Conservation (phyloP, 2,329 filamentous ascomycete genomes). For the Emergomyces africanus region DNA sequence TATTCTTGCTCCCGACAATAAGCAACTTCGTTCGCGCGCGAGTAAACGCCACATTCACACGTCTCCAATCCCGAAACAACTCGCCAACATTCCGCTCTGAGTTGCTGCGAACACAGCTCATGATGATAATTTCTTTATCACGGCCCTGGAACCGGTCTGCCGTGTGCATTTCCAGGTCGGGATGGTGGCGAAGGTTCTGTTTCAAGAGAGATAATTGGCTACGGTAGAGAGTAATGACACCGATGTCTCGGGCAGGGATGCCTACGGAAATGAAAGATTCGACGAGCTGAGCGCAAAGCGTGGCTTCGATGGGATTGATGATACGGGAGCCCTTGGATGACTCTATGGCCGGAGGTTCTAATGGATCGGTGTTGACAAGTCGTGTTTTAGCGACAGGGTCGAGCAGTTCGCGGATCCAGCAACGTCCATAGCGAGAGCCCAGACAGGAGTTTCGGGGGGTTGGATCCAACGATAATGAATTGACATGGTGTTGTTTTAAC, state of each 20-base stretch:
- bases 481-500: constrained; percentile 44
- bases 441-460: constrained; percentile 39
- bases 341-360: constrained; percentile 54
- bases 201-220: constrained; percentile 78
- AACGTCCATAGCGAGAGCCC: constrained; percentile 37
- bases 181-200: constrained; percentile 49
- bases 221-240: constrained; percentile 94
- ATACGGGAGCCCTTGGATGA: constrained; percentile 62
- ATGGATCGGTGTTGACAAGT: constrained; percentile 77
- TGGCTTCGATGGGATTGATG: constrained; percentile 74
- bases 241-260: constrained; percentile 62
- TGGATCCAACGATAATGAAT: constrained; percentile 6
- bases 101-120: constrained; percentile 81
- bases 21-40: constrained; percentile 84
- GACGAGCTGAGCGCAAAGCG: constrained; percentile 66
- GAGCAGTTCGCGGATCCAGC: constrained; percentile 67
- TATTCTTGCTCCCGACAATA: constrained; percentile 69
- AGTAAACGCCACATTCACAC: constrained; percentile 94
- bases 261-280: constrained; percentile 64
- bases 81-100: constrained; percentile 75
- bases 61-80: constrained; percentile 75
- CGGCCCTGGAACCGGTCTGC: constrained; percentile 94
- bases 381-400: constrained; percentile 60
- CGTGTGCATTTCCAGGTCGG: constrained; percentile 82
- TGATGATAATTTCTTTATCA: constrained; percentile 84